Conservation (phyloP, 768 basidiomycete genomes). For the Panaeolus papilionaceus region DNA sequence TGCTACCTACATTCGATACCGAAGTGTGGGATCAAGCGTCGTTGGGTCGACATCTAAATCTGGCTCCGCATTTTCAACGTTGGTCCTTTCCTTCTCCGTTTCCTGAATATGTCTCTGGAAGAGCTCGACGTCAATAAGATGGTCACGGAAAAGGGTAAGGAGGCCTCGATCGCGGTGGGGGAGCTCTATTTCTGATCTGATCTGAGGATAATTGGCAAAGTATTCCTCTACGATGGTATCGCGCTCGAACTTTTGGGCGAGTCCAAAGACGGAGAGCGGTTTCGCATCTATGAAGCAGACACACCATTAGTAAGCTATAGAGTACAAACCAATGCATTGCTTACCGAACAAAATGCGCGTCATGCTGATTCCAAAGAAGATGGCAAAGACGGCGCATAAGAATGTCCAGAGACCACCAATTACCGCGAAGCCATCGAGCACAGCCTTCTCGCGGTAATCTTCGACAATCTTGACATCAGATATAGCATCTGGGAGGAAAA, state of each 20-base stretch:
- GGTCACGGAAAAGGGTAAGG: constrained; percentile 15
- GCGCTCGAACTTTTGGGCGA: constrained; percentile 13
- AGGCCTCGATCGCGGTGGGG: constrained; percentile 9
- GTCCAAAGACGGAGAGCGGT: constrained; percentile 19
- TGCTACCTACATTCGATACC: not conserved
- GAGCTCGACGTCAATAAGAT: constrained; percentile 15
- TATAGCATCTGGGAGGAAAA: not conserved
- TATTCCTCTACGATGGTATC: constrained; percentile 15
- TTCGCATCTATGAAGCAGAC: constrained; percentile 1
- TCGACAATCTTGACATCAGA: constrained; percentile 6
- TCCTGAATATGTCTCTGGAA: constrained; percentile 2
- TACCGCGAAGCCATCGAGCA: constrained; percentile 17
- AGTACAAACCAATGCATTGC: not conserved
- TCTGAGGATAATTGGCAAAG: constrained; percentile 15
- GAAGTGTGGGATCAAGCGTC: not conserved
- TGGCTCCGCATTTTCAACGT: not conserved
- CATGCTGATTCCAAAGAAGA: constrained; percentile 18
- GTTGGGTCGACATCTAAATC: not conserved
- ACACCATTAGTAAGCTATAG: not conserved
- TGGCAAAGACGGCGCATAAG: constrained; percentile 17
- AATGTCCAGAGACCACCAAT: constrained; percentile 23
- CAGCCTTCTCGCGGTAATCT: constrained; percentile 16
- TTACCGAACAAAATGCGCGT: constrained; percentile 19
- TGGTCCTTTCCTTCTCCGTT: not conserved
- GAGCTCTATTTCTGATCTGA: not conserved